Base-by-base conservation (phyloP, 1,139 yeast genomes). In the Yamadazyma trypodendri region DNA sequence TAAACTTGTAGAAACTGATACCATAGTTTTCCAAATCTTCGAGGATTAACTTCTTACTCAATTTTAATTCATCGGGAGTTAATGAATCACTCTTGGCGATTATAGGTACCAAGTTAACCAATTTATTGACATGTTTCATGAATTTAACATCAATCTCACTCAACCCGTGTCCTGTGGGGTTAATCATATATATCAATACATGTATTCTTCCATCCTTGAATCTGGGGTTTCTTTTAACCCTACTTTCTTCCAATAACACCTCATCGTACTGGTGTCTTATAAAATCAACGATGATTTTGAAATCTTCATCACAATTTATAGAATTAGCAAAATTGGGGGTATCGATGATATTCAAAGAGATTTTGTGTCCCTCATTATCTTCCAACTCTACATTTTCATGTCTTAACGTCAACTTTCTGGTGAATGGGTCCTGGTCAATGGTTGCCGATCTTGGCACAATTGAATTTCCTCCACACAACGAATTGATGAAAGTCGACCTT, bases 261-360 rank as follows among this genome's bases (percentile, higher is more conserved):
- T 68, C 75, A 52, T 72, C 77, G 52, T 65, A 71, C 43, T 72
- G 75, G 44, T 68, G 72, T 61, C 75, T 68, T 50, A 72, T 68
- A 43, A 70, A 72, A 48, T 71, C 76, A 35, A 71, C 76, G 35
- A 72, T 60, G 32, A 69, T 61, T 48, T 67, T 68, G 48, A 68
- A 68, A 45, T 68, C 73, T 28, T 67, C 72, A 40, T 61, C 67
- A 58, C 79, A 52, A 52, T 69, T 61, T 46, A 84, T 67, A 49
- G 70, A 77, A 51, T 84, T 87, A 43, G 94, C 95, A 64, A 84
- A 87, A 27, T 88, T 88, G 3, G 92, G 92, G 0, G 92, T 84
- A 47, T 71, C 77, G 39, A 71, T 71, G 39, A 71, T 70, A 44
- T 71, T 71, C 38, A 71, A 56, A 31, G 70, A 63, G 43, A 71